These are phyloP conservation scores for Wickerhamiella alocasiicola DNA, from an alignment of 805 yeast species.

Conservation along the genomic window DNA sequence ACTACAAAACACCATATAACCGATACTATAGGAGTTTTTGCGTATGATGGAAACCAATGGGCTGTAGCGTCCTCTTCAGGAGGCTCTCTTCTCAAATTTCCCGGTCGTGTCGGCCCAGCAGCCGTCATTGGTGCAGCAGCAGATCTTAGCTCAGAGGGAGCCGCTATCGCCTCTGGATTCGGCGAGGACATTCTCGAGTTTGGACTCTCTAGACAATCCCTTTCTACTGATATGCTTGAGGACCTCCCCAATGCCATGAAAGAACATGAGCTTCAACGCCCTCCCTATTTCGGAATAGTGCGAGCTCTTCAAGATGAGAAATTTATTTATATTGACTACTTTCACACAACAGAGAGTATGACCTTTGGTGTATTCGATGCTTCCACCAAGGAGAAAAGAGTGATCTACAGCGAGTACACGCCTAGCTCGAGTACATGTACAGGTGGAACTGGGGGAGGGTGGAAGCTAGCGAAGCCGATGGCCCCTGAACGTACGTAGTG, in stretches of 20 bases:
- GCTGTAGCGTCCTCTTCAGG: conserved; percentile 32
- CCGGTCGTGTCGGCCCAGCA: conserved; percentile 34
- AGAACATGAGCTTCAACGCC: conserved; percentile 3
- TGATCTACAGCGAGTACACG: neutral
- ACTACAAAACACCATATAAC: conserved; percentile 14
- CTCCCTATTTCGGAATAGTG: conserved; percentile 14
- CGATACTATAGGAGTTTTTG: conserved; percentile 33
- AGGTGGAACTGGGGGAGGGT: neutral
- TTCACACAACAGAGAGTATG: conserved; percentile 18
- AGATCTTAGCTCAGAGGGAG: conserved; percentile 14
- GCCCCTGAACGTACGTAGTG: too few species aligned
- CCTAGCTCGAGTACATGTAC: too few species aligned
- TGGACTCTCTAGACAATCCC: conserved; percentile 22
- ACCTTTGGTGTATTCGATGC: conserved; percentile 1
- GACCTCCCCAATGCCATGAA: conserved; percentile 6
- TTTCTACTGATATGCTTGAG: neutral
- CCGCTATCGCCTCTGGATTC: conserved; percentile 22
- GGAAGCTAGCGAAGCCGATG: neutral
- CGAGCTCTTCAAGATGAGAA: conserved; percentile 3
- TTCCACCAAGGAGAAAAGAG: neutral
- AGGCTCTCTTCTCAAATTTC: conserved; percentile 27
- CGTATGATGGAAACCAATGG: conserved; percentile 21
- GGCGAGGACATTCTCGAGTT: conserved; percentile 31
- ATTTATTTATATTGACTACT: conserved; percentile 15
- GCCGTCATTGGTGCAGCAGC: conserved; percentile 31